Base-by-base conservation (phyloP, 140 eudicot genomes). In the Erigeron philadelphicus region DNA sequence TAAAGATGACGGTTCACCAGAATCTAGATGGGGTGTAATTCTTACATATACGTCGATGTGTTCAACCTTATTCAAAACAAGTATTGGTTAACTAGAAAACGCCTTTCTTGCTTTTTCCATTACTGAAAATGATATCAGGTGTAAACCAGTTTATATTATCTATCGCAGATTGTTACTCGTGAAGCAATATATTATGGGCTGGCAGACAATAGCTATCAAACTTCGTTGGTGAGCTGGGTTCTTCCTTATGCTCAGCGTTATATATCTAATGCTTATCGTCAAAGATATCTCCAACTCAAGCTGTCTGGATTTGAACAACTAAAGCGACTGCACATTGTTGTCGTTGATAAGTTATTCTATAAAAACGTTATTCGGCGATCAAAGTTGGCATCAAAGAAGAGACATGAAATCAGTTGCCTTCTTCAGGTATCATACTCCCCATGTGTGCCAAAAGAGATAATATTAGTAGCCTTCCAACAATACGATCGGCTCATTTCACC, bases 211-310 rank as follows among this genome's bases (percentile, higher is more conserved):
- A 75, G 80, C 64, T 82, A 70, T 64, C 76, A 73, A 61, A 77
- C 76, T 60, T 82, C 83, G 13, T 68, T 89, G 71, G 70, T 89
- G 71, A 83, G 61, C 64, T 79, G 95, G 95, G 85, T 78, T 75
- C 95, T 89, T 72, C 96, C 91, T 16, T 86, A 80, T 66, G 96
- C 95, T 61, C 89, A 89, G 77, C 95, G 91, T 63, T 89, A 89
- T 82, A 75, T 89, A 2, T 82, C 15, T 65, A 79, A 66, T 72
- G 11, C 53, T 9, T 81, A 86, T 66, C 81, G 74, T 9, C 83
- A 84, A 38, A 75, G 68, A 70, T 89, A 86, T 75, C 64, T 43
- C 35, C 83, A 80, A 60, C 85, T 84, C 18, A 86, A 84, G 80
- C 76, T 79, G 57, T 74, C 89, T 74, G 83, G 78, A 65, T 80